These are phyloP conservation scores for Lichtheimia hyalospora DNA, from an alignment of 371 early-diverging fungal genomes.

Conservation along the genomic window DNA sequence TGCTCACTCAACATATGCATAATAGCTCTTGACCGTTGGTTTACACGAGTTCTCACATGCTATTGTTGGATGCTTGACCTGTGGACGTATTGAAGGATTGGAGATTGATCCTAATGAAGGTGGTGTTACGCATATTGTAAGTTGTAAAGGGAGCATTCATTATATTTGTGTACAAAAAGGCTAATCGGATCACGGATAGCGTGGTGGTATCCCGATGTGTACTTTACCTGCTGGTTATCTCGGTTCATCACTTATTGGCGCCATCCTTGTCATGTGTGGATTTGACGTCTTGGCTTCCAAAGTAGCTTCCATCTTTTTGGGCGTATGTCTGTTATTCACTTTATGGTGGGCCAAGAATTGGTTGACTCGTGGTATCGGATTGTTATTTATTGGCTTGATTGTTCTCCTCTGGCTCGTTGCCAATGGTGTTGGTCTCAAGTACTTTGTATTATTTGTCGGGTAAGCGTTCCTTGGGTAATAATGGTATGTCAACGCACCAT, in stretches of 20 bases:
- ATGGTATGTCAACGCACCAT: not conserved
- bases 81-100: conserved; percentile 89
- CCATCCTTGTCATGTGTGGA: conserved; percentile 88
- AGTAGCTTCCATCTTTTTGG: conserved; percentile 77
- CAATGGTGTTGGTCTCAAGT: conserved; percentile 71
- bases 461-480: conserved; percentile 19
- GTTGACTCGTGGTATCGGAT: conserved; percentile 80
- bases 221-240: conserved; percentile 82
- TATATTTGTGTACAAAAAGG: no score
- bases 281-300: conserved; percentile 87
- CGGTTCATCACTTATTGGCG: conserved; percentile 80
- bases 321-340: conserved; percentile 71
- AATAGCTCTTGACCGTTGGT: conserved; percentile 73
- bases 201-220: conserved; percentile 72
- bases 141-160: not conserved
- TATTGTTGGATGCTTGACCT: conserved; percentile 78
- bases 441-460: conserved; percentile 91
- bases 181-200: conserved; percentile 22
- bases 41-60: conserved; percentile 87
- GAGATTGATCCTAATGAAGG: conserved; percentile 92
- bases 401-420: conserved; percentile 86
- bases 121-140: conserved; percentile 84
- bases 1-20: not conserved
- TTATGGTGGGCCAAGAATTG: conserved; percentile 88
- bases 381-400: conserved; percentile 81